phyloP scores from a whole-genome alignment of 257 asterid genomes.

The Scutellaria minor region DNA sequence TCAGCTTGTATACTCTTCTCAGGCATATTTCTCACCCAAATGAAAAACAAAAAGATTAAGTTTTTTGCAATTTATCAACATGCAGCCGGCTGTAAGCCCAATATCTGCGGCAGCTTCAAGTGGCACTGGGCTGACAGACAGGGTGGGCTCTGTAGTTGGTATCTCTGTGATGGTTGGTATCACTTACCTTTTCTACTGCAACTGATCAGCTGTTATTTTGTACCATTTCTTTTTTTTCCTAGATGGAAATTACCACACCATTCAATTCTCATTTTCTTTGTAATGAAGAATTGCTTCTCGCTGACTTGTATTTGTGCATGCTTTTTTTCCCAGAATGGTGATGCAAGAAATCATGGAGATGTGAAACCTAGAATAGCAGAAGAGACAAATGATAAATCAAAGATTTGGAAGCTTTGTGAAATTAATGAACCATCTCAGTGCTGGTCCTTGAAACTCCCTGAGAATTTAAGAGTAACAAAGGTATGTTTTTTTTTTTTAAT shows the following conservation, averaged over 20 bases:
- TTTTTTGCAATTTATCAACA: slow-evolving; percentile 22
- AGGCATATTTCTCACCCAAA: slow-evolving; percentile 5
- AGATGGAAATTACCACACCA: background rate
- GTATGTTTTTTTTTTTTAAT: slow-evolving; percentile 37
- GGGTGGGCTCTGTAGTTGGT: slow-evolving; percentile 71
- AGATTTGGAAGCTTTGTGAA: slow-evolving; percentile 76
- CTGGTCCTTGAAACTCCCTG: slow-evolving; percentile 80
- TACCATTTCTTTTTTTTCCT: slow-evolving; percentile 1
- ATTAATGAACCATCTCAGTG: slow-evolving; percentile 79
- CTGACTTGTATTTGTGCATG: background rate
- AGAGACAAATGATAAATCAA: slow-evolving; percentile 70
- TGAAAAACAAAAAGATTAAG: slow-evolving; percentile 3
- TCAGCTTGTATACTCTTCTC: slow-evolving; percentile 28
- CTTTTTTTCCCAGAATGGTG: slow-evolving; percentile 61
- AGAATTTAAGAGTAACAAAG: slow-evolving; percentile 72
- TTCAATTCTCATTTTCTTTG: background rate
- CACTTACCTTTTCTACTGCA: slow-evolving; percentile 10
- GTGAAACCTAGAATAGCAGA: slow-evolving; percentile 72
- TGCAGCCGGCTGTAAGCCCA: slow-evolving; percentile 69
- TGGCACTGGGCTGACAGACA: slow-evolving; percentile 64
- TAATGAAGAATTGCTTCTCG: slow-evolving; percentile 16
- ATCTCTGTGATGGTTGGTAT: slow-evolving; percentile 77
- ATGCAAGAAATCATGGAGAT: slow-evolving; percentile 65
- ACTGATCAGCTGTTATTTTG: background rate
- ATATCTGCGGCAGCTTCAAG: slow-evolving; percentile 59